These are phyloP conservation scores for Phytopythium ostracodes DNA, from an alignment of 352 stramenopile genomes.

Conservation along the genomic window DNA sequence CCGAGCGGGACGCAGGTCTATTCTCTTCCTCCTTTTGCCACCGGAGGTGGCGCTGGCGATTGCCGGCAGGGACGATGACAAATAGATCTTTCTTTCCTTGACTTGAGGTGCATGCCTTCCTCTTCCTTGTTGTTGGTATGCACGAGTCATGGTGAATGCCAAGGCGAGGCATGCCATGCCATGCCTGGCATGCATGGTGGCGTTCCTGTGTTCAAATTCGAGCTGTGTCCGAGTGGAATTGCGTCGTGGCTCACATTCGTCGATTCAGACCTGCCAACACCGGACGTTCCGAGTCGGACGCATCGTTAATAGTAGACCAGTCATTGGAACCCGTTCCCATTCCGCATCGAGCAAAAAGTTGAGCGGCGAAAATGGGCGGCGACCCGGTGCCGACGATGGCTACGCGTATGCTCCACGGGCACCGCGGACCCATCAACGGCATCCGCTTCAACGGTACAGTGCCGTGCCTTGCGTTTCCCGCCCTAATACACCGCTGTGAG, in stretches of 20 bases:
- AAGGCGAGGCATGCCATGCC: too few species aligned
- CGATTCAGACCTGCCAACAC: neutral
- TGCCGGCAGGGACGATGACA: constrained; percentile 6
- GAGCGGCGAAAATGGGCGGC: constrained; percentile 1
- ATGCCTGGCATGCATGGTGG: too few species aligned
- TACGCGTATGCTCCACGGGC: constrained; percentile 54
- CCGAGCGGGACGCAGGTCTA: neutral
- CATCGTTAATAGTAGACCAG: neutral
- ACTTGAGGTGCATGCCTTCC: neutral
- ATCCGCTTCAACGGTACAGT: constrained; percentile 77
- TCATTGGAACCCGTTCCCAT: neutral
- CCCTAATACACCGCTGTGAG: neutral
- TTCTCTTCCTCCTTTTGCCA: constrained; percentile 3
- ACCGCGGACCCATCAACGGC: constrained; percentile 69
- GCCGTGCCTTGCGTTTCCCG: neutral
- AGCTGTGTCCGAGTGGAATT: neutral
- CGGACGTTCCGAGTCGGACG: neutral
- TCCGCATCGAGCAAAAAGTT: too few species aligned
- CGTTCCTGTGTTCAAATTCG: neutral
- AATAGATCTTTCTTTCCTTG: constrained; percentile 3
- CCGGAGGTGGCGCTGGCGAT: neutral
- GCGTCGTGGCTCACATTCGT: too few species aligned
- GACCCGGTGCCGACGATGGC: constrained; percentile 30
- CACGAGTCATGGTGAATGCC: neutral
- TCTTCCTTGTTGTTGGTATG: neutral